phyloP scores from a whole-genome alignment of 2,329 filamentous ascomycete species.

The Colletotrichum eremochloae region DNA sequence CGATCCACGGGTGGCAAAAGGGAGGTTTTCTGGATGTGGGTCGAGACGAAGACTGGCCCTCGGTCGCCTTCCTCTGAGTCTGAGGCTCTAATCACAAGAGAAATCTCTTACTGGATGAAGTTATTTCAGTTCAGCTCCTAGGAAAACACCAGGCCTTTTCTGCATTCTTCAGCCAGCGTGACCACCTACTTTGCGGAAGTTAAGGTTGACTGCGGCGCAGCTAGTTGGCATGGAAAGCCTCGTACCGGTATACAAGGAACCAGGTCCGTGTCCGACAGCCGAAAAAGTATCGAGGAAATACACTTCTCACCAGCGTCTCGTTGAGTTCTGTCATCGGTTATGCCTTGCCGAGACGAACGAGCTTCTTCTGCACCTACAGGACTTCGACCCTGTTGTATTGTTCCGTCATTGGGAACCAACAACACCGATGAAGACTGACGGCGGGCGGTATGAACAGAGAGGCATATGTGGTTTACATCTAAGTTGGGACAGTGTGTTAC shows the following conservation, averaged over 20 bases:
- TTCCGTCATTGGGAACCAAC: background rate
- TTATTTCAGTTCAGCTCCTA: background rate
- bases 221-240: constrained; percentile 13
- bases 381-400: too few species aligned
- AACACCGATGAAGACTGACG: background rate
- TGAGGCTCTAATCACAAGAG: background rate
- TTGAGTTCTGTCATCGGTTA: constrained; percentile 39
- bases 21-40: background rate
- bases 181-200: background rate
- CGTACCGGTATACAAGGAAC: constrained; percentile 1
- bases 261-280: background rate
- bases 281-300: constrained; percentile 5
- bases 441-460: background rate
- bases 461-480: background rate
- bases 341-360: constrained; percentile 9
- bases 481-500: background rate
- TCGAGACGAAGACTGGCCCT: background rate
- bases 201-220: background rate
- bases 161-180: background rate
- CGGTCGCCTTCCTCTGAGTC: background rate
- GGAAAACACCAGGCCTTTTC: background rate
- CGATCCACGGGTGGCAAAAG: background rate
- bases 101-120: background rate
- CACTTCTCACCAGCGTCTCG: constrained; percentile 15
- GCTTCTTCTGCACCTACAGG: background rate